phyloP scores from a whole-genome alignment of 352 stramenopile genomes.

The Globisporangium iwayamae region DNA sequence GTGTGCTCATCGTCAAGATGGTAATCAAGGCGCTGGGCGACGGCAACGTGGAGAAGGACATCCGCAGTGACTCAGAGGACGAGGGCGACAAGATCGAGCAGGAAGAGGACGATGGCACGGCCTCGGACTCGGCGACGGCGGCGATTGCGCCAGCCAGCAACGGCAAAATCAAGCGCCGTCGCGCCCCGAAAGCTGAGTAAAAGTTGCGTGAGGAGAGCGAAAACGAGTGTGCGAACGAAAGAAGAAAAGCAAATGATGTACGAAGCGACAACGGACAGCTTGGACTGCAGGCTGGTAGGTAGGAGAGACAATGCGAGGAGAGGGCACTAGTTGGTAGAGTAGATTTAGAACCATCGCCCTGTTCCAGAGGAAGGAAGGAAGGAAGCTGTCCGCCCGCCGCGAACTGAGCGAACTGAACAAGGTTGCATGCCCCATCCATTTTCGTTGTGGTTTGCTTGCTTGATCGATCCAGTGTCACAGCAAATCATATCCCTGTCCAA shows the following conservation, averaged over 20 bases:
- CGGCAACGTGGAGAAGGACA: constrained; percentile 79
- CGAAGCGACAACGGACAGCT: neutral
- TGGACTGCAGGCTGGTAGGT: neutral
- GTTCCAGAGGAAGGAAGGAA: neutral
- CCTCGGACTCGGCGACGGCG: constrained; percentile 15
- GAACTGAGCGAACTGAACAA: neutral
- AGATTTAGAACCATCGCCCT: constrained; percentile 3
- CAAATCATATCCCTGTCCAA: neutral
- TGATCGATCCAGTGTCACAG: neutral
- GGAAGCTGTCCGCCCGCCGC: neutral
- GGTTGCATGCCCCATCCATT: neutral
- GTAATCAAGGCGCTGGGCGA: constrained; percentile 52
- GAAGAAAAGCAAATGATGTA: neutral
- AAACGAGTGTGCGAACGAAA: constrained; percentile 8
- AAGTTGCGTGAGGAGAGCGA: neutral
- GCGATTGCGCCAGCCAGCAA: constrained; percentile 8
- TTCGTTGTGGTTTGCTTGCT: neutral
- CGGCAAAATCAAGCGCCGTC: constrained; percentile 50
- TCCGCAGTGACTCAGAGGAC: constrained; percentile 73
- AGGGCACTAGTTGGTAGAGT: constrained; percentile 1
- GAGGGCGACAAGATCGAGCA: constrained; percentile 39
- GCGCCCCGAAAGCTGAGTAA: constrained; percentile 67
- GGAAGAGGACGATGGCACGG: constrained; percentile 16
- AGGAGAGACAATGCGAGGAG: neutral
- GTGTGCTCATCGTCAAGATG: constrained; percentile 74